Percentiles rank a stretch among this genome's conserved stretches.
These are phyloP conservation scores for Bipolaris bicolor DNA, from an alignment of 2,329 filamentous ascomycete genomes.

Conservation along the genomic window DNA sequence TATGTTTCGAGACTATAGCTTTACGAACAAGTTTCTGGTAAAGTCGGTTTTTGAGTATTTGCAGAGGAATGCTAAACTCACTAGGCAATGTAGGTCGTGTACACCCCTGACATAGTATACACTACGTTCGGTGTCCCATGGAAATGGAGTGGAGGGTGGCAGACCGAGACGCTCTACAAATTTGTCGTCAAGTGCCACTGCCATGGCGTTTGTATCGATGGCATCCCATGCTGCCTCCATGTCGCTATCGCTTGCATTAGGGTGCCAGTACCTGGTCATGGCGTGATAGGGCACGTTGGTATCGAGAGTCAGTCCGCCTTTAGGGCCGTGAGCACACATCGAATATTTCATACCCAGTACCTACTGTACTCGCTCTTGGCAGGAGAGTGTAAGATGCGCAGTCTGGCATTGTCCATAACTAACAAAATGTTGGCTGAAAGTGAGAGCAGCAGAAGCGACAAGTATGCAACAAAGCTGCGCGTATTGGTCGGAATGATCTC, in stretches of 20 bases:
- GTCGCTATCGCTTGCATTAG: slow-evolving; percentile 31
- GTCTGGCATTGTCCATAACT: slow-evolving; percentile 33
- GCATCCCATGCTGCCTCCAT: slow-evolving; percentile 44
- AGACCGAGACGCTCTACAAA: slow-evolving; percentile 34
- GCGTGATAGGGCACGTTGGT: slow-evolving; percentile 35
- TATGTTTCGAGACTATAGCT: slow-evolving; percentile 40
- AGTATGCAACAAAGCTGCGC: slow-evolving; percentile 32
- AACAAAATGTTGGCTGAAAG: slow-evolving; percentile 39
- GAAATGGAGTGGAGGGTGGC: slow-evolving; percentile 37
- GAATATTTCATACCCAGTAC: slow-evolving; percentile 1
- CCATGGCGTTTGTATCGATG: slow-evolving; percentile 42
- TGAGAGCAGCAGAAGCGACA: slow-evolving; percentile 39
- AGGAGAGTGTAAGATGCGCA: slow-evolving; percentile 23
- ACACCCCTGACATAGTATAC: slow-evolving; percentile 46
- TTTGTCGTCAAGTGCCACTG: slow-evolving; percentile 39
- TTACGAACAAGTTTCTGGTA: slow-evolving; percentile 44
- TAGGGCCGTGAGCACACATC: slow-evolving; percentile 2
- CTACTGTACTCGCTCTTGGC: slow-evolving; percentile 37
- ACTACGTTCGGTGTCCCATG: slow-evolving; percentile 45
- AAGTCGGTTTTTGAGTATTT: background rate
- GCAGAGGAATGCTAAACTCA: slow-evolving; percentile 8
- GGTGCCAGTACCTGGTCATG: slow-evolving; percentile 41
- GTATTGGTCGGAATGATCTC: slow-evolving; percentile 38
- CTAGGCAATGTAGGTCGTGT: slow-evolving; percentile 46
- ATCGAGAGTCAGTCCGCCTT: slow-evolving; percentile 40